Evolutionary conservation across 179 eudicot species (phyloP).

Genomic region (Silene coronaria): DNA sequence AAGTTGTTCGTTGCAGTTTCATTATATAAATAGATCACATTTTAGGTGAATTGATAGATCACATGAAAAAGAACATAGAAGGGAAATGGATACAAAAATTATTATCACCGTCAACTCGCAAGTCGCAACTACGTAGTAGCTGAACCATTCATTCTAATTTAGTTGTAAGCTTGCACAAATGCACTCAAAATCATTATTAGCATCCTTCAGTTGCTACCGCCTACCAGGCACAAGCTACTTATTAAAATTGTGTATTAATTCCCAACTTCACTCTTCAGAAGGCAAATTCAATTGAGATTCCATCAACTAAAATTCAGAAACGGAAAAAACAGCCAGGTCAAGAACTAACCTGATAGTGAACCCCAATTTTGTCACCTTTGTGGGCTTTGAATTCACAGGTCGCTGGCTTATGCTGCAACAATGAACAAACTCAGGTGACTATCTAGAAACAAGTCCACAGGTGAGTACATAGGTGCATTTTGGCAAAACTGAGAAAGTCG

Average conservation of each 20-base stretch:
- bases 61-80: too few species aligned
- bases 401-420: constrained; percentile 68
- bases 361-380: constrained; percentile 82
- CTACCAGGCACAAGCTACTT: not conserved
- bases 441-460: not conserved
- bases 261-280: not conserved
- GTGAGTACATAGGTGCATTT: not conserved
- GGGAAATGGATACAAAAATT: too few species aligned
- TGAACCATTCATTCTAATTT: too few species aligned
- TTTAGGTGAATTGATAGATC: too few species aligned
- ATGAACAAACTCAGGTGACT: constrained; percentile 9
- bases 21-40: too few species aligned
- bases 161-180: too few species aligned
- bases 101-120: not conserved
- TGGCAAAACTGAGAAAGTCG: not conserved
- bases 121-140: not conserved
- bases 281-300: not conserved
- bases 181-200: too few species aligned
- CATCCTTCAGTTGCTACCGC: too few species aligned
- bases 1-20: too few species aligned
- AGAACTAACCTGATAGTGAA: constrained; percentile 83
- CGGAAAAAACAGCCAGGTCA: not conserved
- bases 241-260: not conserved
- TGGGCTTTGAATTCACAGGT: constrained; percentile 88
- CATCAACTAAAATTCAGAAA: not conserved